A percentile compares a stretch with the other conserved stretches of the same genome.
phyloP scores from a whole-genome alignment of 2,329 filamentous ascomycete species.

The Arthrinium puccinioides region DNA sequence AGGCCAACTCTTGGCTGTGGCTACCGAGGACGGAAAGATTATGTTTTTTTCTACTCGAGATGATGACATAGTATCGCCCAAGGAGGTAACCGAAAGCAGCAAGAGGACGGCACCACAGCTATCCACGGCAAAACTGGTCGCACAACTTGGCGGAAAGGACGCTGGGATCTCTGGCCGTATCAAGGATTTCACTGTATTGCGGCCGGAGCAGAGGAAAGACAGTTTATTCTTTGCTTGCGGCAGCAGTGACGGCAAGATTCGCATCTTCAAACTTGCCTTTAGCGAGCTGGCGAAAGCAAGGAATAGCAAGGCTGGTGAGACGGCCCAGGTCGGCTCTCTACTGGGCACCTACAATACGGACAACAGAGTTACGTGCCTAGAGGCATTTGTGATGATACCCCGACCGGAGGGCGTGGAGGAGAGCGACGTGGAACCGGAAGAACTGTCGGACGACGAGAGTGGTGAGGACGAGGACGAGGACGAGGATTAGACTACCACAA shows the following conservation, averaged over 20 bases:
- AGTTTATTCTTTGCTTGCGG: slow-evolving; percentile 59
- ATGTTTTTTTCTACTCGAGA: slow-evolving; percentile 70
- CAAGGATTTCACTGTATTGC: slow-evolving; percentile 77
- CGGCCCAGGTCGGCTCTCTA: slow-evolving; percentile 52
- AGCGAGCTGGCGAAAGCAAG: slow-evolving; percentile 29
- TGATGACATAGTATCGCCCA: slow-evolving; percentile 32
- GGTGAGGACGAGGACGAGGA: slow-evolving; percentile 32
- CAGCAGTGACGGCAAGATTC: slow-evolving; percentile 79
- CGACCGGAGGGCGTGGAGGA: slow-evolving; percentile 54
- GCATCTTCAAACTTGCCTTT: slow-evolving; percentile 61
- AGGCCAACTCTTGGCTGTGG: slow-evolving; percentile 59
- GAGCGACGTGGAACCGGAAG: slow-evolving; percentile 33
- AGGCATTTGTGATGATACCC: slow-evolving; percentile 77
- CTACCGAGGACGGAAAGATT: slow-evolving; percentile 85
- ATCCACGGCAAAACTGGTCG: slow-evolving; percentile 58
- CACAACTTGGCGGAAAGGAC: slow-evolving; percentile 70
- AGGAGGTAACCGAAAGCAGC: slow-evolving; percentile 30
- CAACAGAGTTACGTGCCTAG: slow-evolving; percentile 83
- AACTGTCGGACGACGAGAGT: slow-evolving; percentile 38
- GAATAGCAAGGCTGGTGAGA: slow-evolving; percentile 19
- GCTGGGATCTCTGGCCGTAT: slow-evolving; percentile 64
- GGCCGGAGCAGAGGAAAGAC: slow-evolving; percentile 27
- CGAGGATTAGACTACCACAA: slow-evolving; percentile 29
- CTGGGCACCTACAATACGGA: slow-evolving; percentile 77
- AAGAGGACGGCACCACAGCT: slow-evolving; percentile 33